Percentiles rank a stretch among this genome's conserved stretches.
Conservation (phyloP, 768 basidiomycete species). For the Multifurca ochricompacta region DNA sequence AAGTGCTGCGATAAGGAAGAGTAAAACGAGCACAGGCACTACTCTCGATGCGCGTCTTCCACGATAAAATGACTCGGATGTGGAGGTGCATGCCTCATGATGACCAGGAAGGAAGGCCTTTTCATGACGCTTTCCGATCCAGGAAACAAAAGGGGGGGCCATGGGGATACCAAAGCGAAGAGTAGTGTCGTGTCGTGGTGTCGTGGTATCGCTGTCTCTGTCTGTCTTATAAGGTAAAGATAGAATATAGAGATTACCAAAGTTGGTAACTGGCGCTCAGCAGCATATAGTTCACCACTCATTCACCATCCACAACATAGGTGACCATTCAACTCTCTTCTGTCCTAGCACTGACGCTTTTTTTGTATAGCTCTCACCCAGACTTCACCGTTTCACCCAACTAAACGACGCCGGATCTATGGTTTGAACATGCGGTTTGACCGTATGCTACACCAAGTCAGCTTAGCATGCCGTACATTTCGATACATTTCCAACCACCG, state of each 20-base stretch:
- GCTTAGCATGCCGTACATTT: constrained; percentile 27
- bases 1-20: background rate
- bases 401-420: constrained; percentile 43
- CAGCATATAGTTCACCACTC: background rate
- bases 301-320: background rate
- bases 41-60: background rate
- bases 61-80: background rate
- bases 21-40: background rate
- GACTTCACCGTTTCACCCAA: constrained; percentile 2
- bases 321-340: background rate
- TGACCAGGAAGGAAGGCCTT: background rate
- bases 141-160: background rate
- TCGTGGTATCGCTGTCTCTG: background rate
- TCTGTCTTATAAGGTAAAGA: too few relatives aligned
- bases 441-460: constrained; percentile 57
- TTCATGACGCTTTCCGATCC: background rate
- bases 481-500: constrained; percentile 21
- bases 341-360: background rate
- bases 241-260: too few relatives aligned
- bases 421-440: constrained; percentile 57
- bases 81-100: background rate
- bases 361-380: background rate
- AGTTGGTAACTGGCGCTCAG: too few relatives aligned
- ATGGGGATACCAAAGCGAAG: too few relatives aligned
- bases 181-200: too few relatives aligned